A percentile compares a stretch with the other conserved stretches of the same genome.
phyloP scores from a whole-genome alignment of 2,329 filamentous ascomycete genomes.

The Colletotrichum shisoi region DNA sequence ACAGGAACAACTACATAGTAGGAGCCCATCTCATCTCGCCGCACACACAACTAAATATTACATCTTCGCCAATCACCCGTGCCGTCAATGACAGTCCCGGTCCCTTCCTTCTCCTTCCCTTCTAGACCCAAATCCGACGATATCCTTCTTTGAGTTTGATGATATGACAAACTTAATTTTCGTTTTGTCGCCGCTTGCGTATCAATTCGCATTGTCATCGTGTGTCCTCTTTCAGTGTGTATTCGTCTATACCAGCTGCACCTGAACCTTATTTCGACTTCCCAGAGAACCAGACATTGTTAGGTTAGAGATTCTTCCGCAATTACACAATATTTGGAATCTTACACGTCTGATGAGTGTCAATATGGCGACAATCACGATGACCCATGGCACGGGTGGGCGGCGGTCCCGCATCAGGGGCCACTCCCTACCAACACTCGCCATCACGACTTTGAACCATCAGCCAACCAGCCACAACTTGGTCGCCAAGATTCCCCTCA shows the following conservation, averaged over 20 bases:
- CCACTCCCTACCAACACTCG: background rate
- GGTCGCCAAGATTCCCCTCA: background rate
- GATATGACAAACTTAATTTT: no score
- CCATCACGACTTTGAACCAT: background rate
- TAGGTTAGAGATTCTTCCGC: no score
- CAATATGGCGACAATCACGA: no score
- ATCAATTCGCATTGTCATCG: no score
- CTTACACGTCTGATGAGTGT: background rate
- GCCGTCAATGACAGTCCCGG: background rate
- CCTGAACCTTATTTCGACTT: no score
- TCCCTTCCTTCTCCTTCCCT: background rate
- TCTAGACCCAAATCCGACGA: background rate
- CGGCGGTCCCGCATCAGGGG: slow-evolving; percentile 5
- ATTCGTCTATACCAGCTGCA: no score
- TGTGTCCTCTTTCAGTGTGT: no score
- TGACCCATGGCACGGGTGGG: background rate
- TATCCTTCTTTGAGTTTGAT: no score
- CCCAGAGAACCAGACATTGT: no score
- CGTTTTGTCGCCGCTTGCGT: no score
- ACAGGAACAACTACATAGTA: no score
- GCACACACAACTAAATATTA: background rate
- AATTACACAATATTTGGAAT: no score
- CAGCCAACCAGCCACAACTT: background rate
- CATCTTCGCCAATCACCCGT: background rate
- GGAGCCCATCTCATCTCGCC: background rate